These are phyloP conservation scores for Phialocephala subalpina DNA, from an alignment of 2,329 filamentous ascomycete species.

Conservation along the genomic window DNA sequence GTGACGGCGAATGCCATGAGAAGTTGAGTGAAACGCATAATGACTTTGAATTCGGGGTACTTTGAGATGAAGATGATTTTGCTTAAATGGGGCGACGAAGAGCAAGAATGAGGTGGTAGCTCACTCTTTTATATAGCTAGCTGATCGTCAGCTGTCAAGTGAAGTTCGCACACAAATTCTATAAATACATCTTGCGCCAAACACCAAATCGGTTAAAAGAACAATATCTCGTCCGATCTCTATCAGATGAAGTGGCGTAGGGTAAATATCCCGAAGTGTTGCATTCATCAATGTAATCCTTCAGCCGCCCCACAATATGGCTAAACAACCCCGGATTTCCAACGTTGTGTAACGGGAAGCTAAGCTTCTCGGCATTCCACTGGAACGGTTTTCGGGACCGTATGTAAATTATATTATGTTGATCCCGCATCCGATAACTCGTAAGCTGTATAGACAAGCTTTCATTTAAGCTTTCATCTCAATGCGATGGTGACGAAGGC, in stretches of 20 bases:
- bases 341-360: neutral
- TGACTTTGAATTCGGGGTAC: neutral
- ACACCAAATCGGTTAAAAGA: neutral
- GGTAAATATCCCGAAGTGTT: neutral
- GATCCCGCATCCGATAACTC: neutral
- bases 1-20: neutral
- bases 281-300: neutral
- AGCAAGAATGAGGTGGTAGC: neutral
- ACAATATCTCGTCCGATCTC: neutral
- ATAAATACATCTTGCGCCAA: neutral
- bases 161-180: neutral
- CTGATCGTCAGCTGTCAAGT: neutral
- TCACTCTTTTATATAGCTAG: neutral
- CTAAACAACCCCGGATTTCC: neutral
- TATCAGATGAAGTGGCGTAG: neutral
- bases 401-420: neutral
- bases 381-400: neutral
- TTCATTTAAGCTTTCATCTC: neutral
- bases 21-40: slow-evolving; percentile 5
- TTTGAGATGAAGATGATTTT: neutral
- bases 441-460: neutral
- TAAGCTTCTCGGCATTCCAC: neutral
- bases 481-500: neutral
- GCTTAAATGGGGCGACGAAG: neutral
- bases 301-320: neutral